Base-by-base conservation (phyloP, 192 early-diverging fungal genomes). In the Gamsiella multidivaricata region DNA sequence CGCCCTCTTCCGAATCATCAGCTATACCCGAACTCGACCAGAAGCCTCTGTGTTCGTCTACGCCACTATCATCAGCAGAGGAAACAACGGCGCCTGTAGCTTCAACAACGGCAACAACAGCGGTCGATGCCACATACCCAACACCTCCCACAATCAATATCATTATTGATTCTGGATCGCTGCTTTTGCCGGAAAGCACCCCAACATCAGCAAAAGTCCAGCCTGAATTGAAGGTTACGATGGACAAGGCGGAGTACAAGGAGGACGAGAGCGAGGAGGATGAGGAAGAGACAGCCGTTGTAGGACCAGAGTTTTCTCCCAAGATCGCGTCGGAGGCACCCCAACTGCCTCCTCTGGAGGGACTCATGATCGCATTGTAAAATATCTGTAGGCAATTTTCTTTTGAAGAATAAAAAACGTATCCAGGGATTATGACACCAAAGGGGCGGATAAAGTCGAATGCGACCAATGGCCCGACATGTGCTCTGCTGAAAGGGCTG, bases 321-420 rank as follows among this genome's bases (percentile, higher is more conserved):
- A 63, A 63, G 60, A 56, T 28, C 20, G 23, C 70, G 20, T 53
- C 70, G 14, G 62, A 47, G 37, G 63, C 65, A 9, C 64, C 73
- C 22, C 73, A 68, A 23, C 54, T 56, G 33, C 73, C 65, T 5
- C 55, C 73, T 34, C 52, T 76, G 31, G 73, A 76, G 42, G 73
- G 65, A 1, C 59, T 76, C 17, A 68, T 76, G 65, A 76, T 76
- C 33, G 56, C 65, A 28, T 51, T 68, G 29, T 76, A 73, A 34
- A 10, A 62, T 42, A 42, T 42, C 18, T 23, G 8, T 29, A 25
- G 23, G 6, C 6, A 26, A 42, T 53, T 9, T 0, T 18, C 5
- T 25, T 22, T 28, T 20, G 26, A 15, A 36, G 32, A 46, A 47
- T 23, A 32, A 33, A 47, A n/a, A n/a, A n/a, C n/a, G n/a, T n/a